phyloP scores from a whole-genome alignment of 208 protist genomes.

The Leishmania aethiopica region DNA sequence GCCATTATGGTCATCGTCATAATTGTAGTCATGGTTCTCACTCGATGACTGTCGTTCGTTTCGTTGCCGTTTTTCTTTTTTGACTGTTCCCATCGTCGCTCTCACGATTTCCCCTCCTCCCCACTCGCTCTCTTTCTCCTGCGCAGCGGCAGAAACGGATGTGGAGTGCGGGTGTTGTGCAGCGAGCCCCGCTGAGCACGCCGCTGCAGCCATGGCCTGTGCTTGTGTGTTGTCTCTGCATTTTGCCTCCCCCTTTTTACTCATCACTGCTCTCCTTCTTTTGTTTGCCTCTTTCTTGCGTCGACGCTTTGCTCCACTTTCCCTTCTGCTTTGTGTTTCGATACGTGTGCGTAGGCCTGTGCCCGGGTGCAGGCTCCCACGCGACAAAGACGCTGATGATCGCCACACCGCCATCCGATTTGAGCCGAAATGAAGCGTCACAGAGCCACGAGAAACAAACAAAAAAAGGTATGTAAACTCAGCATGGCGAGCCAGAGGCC shows the following conservation, averaged over 20 bases:
- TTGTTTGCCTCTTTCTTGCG: neutral
- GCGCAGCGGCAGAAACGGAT: neutral
- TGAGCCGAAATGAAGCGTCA: neutral
- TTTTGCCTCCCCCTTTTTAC: neutral
- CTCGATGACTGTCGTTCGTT: neutral
- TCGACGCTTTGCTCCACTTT: neutral
- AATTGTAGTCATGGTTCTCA: conserved; percentile 48
- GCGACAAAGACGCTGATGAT: neutral
- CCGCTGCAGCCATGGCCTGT: neutral
- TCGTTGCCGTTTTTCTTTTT: neutral
- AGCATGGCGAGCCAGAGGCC: no score
- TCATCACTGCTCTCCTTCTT: neutral
- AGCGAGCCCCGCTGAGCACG: neutral
- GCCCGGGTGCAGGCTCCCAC: neutral
- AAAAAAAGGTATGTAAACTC: neutral
- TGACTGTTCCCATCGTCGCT: neutral
- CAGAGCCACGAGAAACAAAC: neutral
- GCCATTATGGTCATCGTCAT: conserved; percentile 57
- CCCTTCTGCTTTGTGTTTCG: conserved; percentile 1
- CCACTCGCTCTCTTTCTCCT: neutral
- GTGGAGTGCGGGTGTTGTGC: neutral
- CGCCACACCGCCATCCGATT: neutral
- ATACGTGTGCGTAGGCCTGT: neutral
- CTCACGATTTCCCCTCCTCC: neutral
- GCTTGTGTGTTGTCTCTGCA: neutral